These are phyloP conservation scores for Hymenoscyphus infarciens DNA, from an alignment of 2,329 filamentous ascomycete genomes.

Conservation along the genomic window DNA sequence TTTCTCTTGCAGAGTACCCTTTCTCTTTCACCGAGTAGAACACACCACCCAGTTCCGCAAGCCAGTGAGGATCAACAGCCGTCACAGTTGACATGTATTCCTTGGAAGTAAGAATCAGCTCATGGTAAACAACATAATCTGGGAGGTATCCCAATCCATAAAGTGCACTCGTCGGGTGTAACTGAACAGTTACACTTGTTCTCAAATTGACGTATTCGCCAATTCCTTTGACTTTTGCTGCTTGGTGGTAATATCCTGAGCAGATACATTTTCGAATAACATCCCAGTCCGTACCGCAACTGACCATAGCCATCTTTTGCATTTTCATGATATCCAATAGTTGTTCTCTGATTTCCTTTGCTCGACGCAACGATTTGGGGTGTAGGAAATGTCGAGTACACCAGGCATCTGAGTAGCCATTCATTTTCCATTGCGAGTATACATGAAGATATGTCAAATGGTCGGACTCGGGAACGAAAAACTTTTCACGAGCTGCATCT, in stretches of 20 bases:
- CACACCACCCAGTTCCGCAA: constrained; percentile 91
- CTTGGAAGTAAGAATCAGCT: constrained; percentile 92
- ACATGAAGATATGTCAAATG: constrained; percentile 95
- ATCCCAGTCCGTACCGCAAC: constrained; percentile 97
- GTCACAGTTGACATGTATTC: constrained; percentile 99
- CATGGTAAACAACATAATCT: constrained; percentile 97
- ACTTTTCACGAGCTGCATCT: constrained; percentile 92
- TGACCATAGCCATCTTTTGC: constrained; percentile 83
- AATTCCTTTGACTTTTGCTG: constrained; percentile 90
- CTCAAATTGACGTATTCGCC: constrained; percentile 97
- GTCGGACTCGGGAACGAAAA: constrained; percentile 96
- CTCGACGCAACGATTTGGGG: constrained; percentile 85
- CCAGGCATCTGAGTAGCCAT: constrained; percentile 87
- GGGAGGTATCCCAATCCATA: constrained; percentile 92
- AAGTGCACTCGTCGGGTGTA: constrained; percentile 90
- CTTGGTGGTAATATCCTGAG: constrained; percentile 96
- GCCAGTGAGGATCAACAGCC: constrained; percentile 92
- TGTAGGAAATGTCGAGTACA: constrained; percentile 92
- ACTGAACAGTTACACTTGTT: constrained; percentile 87
- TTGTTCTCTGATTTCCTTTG: constrained; percentile 92
- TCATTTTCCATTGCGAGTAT: constrained; percentile 90
- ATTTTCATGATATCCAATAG: constrained; percentile 89
- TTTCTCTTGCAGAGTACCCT: constrained; percentile 84
- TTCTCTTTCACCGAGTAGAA: constrained; percentile 99
- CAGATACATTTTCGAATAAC: constrained; percentile 94